Evolutionary conservation across 352 stramenopile species (phyloP), one percentile per base, ranked within the genome.

Genomic region (Blastocystis sp.): DNA sequence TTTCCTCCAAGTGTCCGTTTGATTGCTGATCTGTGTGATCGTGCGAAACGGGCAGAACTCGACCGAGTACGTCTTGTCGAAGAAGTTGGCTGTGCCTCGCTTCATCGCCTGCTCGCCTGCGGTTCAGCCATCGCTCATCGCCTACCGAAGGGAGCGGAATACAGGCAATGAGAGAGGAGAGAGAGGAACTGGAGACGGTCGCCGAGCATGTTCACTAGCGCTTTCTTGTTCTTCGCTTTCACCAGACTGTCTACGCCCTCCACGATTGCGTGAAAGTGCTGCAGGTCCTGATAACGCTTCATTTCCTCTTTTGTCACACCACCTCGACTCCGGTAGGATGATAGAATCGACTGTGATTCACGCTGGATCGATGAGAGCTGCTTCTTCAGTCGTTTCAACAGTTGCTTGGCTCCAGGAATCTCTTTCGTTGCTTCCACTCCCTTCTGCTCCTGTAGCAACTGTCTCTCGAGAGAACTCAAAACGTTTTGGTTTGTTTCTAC

Each of bases 81-180:
- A 85, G 53, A 39, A 85, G 50, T 65, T 85, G 9, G 73, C 16
- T 0, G 50, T 66, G 45, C 73, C 73, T 68, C 73, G 3, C 50
- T 85, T 85, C 73, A 85, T 85, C 24, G 59, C 11, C 26, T 85
- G 47, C 43, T 85, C 73, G 39, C 73, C 73, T 85, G 26, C n/a
- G 20, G 56, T 85, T n/a, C 65, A 30, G 30, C 0, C n/a, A 43
- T 39, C 1, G 53, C 7, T 4, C 24, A 34, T n/a, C 16, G 24
- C 3, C 5, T 53, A 85, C 73, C 73, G 26, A 85, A 85, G 3
- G 73, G 73, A 34, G 30, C n/a, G 37, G 73, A 85, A 30, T 85
- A 47, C 39, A 69, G 34, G 47, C 73, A 85, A 7, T 66, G 20
- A 18, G 53, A 26, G 2, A 69, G 30, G 9, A 85, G 73, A 41